These are phyloP conservation scores for Aspergillus latus DNA, from an alignment of 2,329 filamentous ascomycete species.

Conservation along the genomic window DNA sequence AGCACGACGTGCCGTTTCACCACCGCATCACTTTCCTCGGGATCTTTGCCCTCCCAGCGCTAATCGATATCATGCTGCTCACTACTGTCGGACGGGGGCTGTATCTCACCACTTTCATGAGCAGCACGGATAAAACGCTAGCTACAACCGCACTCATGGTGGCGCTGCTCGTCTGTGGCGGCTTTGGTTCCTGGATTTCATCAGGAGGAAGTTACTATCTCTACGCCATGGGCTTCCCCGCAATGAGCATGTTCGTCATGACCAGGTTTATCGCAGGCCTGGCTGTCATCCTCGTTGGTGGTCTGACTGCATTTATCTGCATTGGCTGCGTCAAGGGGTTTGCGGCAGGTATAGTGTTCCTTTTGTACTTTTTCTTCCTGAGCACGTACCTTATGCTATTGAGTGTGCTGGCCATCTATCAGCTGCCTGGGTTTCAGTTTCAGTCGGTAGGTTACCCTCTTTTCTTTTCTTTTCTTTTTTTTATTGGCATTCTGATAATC, in stretches of 20 bases:
- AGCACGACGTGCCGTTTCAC: constrained; percentile 45
- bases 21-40: constrained; percentile 58
- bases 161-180: constrained; percentile 59
- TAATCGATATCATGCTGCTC: constrained; percentile 60
- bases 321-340: constrained; percentile 48
- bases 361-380: constrained; percentile 58
- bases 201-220: constrained; percentile 63
- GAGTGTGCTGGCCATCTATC: constrained; percentile 52
- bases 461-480: too few species aligned
- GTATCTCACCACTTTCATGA: constrained; percentile 61
- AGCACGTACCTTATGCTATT: constrained; percentile 55
- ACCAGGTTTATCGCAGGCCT: constrained; percentile 51
- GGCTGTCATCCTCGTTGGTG: constrained; percentile 51
- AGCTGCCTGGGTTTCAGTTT: constrained; percentile 53
- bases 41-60: constrained; percentile 62
- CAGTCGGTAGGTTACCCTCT: constrained; percentile 41
- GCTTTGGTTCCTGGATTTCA: constrained; percentile 62
- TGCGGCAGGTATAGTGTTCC: constrained; percentile 55
- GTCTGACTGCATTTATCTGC: constrained; percentile 53
- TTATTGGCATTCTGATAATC: too few species aligned
- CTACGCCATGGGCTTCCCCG: constrained; percentile 54
- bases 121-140: constrained; percentile 43
- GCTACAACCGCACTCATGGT: constrained; percentile 60
- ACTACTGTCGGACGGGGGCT: constrained; percentile 60
- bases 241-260: constrained; percentile 55